phyloP scores from a whole-genome alignment of 1,284 basidiomycete genomes.

The Sparassis latifolia region DNA sequence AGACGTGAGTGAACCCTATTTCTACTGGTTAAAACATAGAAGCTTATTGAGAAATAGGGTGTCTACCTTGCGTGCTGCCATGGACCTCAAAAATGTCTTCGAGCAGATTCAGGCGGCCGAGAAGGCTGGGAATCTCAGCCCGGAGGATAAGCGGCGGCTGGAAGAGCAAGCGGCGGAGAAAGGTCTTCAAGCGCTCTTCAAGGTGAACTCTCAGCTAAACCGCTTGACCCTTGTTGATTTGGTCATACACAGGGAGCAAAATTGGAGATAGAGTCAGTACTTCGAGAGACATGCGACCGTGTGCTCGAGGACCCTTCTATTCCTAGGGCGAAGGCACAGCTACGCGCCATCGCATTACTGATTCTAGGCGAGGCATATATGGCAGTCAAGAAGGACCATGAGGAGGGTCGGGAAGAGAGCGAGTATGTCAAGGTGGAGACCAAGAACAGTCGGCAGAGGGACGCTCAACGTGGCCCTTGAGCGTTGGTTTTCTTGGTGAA shows the following conservation, averaged over 20 bases:
- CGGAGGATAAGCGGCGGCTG: slow-evolving; percentile 84
- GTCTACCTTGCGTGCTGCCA: slow-evolving; percentile 81
- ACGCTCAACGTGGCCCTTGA: slow-evolving; percentile 15
- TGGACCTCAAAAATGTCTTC: slow-evolving; percentile 93
- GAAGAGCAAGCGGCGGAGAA: slow-evolving; percentile 98
- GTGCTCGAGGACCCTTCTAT: slow-evolving; percentile 61
- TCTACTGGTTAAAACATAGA: neutral
- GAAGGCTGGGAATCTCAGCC: slow-evolving; percentile 76
- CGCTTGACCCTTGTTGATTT: neutral
- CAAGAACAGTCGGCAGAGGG: slow-evolving; percentile 41
- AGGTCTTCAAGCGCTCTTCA: slow-evolving; percentile 89
- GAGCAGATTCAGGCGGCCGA: slow-evolving; percentile 93
- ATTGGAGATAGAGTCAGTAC: slow-evolving; percentile 89
- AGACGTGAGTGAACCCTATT: slow-evolving; percentile 58
- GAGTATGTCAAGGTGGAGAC: slow-evolving; percentile 86
- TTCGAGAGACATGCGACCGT: slow-evolving; percentile 90
- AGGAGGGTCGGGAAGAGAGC: slow-evolving; percentile 46
- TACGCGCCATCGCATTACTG: slow-evolving; percentile 79
- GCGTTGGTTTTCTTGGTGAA: too few relatives aligned
- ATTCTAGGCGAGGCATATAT: slow-evolving; percentile 77
- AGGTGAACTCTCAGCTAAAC: slow-evolving; percentile 38
- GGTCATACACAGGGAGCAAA: slow-evolving; percentile 69
- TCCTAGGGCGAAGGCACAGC: slow-evolving; percentile 53
- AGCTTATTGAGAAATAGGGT: slow-evolving; percentile 45
- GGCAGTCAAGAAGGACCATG: slow-evolving; percentile 64